Conservation (phyloP, 768 basidiomycete species). For the Naganishia kalamii region DNA sequence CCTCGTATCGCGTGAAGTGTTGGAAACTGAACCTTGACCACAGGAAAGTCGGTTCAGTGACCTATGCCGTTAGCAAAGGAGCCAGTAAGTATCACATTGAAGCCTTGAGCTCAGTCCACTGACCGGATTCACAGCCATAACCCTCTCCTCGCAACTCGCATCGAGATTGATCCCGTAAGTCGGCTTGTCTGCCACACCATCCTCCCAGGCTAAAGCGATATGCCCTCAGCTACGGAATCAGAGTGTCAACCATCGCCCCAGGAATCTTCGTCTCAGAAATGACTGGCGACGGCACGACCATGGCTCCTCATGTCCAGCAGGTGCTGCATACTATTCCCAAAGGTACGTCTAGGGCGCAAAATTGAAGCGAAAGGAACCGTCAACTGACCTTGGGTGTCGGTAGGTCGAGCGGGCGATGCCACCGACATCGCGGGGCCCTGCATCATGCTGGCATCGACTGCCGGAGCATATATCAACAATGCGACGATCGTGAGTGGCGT, state of each 20-base stretch:
- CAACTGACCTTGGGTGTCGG: neutral
- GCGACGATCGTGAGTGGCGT: conserved; percentile 21
- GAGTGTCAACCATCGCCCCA: conserved; percentile 28
- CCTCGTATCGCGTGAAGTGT: neutral
- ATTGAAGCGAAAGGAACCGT: neutral
- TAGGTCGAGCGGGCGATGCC: conserved; percentile 39
- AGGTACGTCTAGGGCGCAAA: neutral
- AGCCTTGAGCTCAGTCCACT: neutral
- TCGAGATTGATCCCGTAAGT: conserved; percentile 18
- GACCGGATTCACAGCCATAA: neutral
- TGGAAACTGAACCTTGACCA: neutral
- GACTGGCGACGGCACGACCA: conserved; percentile 32
- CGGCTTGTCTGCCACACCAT: neutral
- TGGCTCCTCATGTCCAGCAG: conserved; percentile 11
- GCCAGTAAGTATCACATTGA: conserved; percentile 3
- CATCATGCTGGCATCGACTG: conserved; percentile 32
- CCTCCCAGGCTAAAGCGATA: too few species aligned
- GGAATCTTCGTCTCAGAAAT: conserved; percentile 45
- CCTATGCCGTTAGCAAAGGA: conserved; percentile 23
- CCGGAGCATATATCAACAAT: conserved; percentile 38
- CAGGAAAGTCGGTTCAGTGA: conserved; percentile 12
- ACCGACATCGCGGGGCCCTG: conserved; percentile 43
- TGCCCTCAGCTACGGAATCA: conserved; percentile 34
- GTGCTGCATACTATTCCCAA: conserved; percentile 14
- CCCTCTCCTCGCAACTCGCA: conserved; percentile 14